Conservation (phyloP, 345 rosid species). For the Melaleuca quinquenervia region DNA sequence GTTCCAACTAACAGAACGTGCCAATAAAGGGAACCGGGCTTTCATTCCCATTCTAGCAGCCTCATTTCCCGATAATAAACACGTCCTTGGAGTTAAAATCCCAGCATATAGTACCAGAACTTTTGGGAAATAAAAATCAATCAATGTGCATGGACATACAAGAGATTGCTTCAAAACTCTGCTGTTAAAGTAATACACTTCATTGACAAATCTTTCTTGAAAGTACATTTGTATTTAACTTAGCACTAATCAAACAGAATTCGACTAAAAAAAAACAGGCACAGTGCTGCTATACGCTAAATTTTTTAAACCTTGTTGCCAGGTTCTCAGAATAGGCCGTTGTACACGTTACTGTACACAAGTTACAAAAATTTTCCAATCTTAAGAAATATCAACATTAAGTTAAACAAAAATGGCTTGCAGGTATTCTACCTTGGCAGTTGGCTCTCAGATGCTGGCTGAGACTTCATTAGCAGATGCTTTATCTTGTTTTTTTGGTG, state of each 20-base stretch:
- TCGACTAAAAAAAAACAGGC: too few relatives aligned
- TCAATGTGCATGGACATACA: background rate
- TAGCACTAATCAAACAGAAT: background rate
- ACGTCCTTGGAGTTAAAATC: background rate
- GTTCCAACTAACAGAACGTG: background rate
- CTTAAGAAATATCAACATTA: background rate
- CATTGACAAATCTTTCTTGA: background rate
- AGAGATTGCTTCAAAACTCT: background rate
- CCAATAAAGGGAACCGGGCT: background rate
- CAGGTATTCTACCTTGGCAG: background rate
- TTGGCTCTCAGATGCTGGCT: constrained; percentile 29
- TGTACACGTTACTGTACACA: background rate
- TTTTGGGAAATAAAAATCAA: background rate
- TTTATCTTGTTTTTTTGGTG: constrained; percentile 52
- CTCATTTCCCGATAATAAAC: background rate
- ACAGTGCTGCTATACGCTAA: background rate
- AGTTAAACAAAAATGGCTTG: background rate
- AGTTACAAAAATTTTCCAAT: background rate
- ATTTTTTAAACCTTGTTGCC: background rate
- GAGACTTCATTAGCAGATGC: constrained; percentile 45
- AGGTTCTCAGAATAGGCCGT: background rate
- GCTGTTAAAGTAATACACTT: background rate
- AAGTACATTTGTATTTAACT: background rate
- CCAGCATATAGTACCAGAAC: background rate
- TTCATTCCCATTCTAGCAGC: background rate